phyloP scores from a whole-genome alignment of 2,329 filamentous ascomycete genomes.

The Aquanectria penicillioides region DNA sequence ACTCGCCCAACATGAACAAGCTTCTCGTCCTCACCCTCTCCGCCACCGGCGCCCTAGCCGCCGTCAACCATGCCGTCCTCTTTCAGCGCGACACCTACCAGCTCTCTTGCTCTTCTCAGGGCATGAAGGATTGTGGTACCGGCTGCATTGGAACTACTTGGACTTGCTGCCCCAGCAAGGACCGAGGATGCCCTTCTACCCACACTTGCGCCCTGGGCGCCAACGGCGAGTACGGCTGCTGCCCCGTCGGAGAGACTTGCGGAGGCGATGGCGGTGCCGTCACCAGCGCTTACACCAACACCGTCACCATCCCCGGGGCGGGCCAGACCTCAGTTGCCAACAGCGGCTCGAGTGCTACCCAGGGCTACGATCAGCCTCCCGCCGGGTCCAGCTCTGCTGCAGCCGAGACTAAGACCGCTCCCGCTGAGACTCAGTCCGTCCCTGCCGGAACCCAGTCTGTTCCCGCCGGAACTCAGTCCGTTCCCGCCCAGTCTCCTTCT shows the following conservation, averaged over 20 bases:
- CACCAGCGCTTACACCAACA: slow-evolving; percentile 24
- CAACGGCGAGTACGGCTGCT: slow-evolving; percentile 44
- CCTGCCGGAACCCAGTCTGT: not conserved
- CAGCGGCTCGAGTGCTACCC: not conserved
- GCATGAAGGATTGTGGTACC: slow-evolving; percentile 41
- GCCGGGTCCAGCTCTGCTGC: not conserved
- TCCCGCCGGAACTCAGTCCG: not conserved
- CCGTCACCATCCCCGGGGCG: slow-evolving; percentile 19
- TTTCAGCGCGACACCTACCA: slow-evolving; percentile 32
- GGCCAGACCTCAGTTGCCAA: slow-evolving; percentile 24
- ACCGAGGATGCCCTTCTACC: slow-evolving; percentile 40
- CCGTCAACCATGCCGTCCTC: slow-evolving; percentile 27
- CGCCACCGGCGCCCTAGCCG: slow-evolving; percentile 31
- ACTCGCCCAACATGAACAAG: slow-evolving; percentile 39
- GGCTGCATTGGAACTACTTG: slow-evolving; percentile 41
- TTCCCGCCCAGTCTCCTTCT: not conserved
- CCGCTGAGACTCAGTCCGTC: not conserved
- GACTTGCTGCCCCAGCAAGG: slow-evolving; percentile 44
- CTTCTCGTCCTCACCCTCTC: slow-evolving; percentile 36
- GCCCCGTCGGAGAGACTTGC: slow-evolving; percentile 41
- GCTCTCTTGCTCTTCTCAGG: slow-evolving; percentile 36
- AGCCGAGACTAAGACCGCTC: not conserved
- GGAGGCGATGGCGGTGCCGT: slow-evolving; percentile 39
- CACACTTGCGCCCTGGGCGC: slow-evolving; percentile 38
- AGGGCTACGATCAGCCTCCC: slow-evolving; percentile 1